These are phyloP conservation scores for Sporobolomyces roseus DNA, from an alignment of 768 basidiomycete species.

Conservation along the genomic window DNA sequence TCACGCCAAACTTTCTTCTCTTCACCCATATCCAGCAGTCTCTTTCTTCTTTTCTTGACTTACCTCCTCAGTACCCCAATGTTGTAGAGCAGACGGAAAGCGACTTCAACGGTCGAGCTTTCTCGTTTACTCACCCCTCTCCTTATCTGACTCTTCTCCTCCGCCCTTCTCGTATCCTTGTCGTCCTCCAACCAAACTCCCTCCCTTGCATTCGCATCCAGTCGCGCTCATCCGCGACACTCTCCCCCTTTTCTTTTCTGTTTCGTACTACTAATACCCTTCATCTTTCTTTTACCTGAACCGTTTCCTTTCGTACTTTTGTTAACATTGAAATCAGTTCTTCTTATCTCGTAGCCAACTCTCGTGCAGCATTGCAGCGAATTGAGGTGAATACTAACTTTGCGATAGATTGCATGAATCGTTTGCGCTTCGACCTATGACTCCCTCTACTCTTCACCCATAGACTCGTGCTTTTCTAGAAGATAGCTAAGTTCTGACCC, in stretches of 20 bases:
- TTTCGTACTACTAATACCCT: not conserved
- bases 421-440: not conserved
- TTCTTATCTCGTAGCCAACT: too few relatives aligned
- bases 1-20: not conserved
- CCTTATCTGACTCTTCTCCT: too few relatives aligned
- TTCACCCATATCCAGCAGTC: not conserved
- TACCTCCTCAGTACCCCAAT: not conserved
- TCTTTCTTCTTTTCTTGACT: conserved; percentile 3
- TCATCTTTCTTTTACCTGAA: not conserved
- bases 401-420: conserved; percentile 4
- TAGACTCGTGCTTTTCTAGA: conserved; percentile 4
- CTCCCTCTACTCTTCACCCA: not conserved
- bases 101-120: too few relatives aligned
- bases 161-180: too few relatives aligned
- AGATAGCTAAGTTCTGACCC: conserved; percentile 13
- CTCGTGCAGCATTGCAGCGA: too few relatives aligned
- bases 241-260: not conserved
- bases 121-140: too few relatives aligned
- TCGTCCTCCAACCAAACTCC: too few relatives aligned
- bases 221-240: conserved; percentile 10
- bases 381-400: too few relatives aligned
- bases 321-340: too few relatives aligned
- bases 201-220: conserved; percentile 14
- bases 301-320: not conserved
- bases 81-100: too few relatives aligned